Evolutionary conservation across 2,329 filamentous ascomycete genomes (phyloP).

Genomic region (Monosporascus ibericus): DNA sequence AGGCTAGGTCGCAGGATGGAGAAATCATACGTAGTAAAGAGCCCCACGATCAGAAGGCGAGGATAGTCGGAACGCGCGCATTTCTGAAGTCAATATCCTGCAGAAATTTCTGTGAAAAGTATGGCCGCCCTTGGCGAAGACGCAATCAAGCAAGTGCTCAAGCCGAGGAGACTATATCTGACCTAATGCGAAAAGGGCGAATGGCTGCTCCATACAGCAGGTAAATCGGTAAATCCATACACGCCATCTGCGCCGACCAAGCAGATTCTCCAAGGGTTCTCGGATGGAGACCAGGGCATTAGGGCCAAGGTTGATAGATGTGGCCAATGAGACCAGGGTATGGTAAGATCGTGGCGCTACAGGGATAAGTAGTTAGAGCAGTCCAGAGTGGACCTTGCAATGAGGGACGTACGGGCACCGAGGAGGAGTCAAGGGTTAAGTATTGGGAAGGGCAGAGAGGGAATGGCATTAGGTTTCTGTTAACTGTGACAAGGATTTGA

Average conservation of each 20-base stretch:
- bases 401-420: background rate
- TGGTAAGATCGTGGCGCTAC: background rate
- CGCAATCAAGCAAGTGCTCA: background rate
- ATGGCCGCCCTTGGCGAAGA: too few species aligned
- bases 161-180: background rate
- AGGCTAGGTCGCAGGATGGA: constrained; percentile 8
- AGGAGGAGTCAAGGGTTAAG: background rate
- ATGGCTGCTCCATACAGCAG: background rate
- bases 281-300: background rate
- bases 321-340: background rate
- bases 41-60: constrained; percentile 7
- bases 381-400: background rate
- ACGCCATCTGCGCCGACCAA: background rate
- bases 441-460: background rate
- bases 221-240: background rate
- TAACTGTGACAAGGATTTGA: background rate
- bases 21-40: constrained; percentile 6
- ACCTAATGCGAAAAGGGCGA: background rate
- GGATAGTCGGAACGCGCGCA: constrained; percentile 10
- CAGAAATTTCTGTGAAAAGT: too few species aligned
- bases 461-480: too few species aligned
- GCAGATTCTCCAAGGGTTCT: background rate
- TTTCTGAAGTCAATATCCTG: too few species aligned
- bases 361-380: background rate
- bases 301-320: background rate